phyloP scores from a whole-genome alignment of 176 grass and related monocot genomes.

The Aechmea fasciata region DNA sequence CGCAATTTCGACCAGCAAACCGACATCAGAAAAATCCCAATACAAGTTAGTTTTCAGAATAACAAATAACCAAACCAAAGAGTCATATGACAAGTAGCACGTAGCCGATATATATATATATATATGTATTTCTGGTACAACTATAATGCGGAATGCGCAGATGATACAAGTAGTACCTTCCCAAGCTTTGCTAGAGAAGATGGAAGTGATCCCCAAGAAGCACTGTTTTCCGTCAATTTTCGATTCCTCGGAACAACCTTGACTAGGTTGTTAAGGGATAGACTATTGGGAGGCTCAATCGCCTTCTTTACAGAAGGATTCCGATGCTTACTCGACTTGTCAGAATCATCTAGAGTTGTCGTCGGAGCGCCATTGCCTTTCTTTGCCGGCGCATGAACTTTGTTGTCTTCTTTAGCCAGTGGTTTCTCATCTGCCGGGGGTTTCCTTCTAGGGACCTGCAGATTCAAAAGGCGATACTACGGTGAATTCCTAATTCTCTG shows the following conservation, averaged over 20 bases:
- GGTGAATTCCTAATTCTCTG: neutral
- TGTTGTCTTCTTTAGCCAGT: constrained; percentile 37
- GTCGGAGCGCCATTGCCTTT: constrained; percentile 18
- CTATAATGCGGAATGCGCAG: neutral
- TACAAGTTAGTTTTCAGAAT: neutral
- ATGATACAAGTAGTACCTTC: constrained; percentile 22
- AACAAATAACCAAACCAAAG: neutral
- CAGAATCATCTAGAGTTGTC: constrained; percentile 16
- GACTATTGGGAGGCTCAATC: constrained; percentile 15
- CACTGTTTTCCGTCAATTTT: constrained; percentile 33
- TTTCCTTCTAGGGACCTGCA: constrained; percentile 51
- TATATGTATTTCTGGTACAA: neutral
- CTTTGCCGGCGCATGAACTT: constrained; percentile 21
- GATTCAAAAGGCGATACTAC: neutral
- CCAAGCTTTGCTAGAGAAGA: constrained; percentile 36
- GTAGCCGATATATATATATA: too few species aligned
- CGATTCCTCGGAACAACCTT: constrained; percentile 25
- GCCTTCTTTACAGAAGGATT: constrained; percentile 21
- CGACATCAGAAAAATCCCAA: neutral
- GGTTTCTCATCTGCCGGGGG: constrained; percentile 34
- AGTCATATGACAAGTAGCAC: too few species aligned
- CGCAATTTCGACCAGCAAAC: neutral
- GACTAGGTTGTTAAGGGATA: constrained; percentile 25
- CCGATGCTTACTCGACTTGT: constrained; percentile 14
- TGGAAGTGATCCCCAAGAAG: constrained; percentile 59